These are phyloP conservation scores for Hypoxylon sp. DNA, from an alignment of 2,329 filamentous ascomycete species.

Conservation along the genomic window DNA sequence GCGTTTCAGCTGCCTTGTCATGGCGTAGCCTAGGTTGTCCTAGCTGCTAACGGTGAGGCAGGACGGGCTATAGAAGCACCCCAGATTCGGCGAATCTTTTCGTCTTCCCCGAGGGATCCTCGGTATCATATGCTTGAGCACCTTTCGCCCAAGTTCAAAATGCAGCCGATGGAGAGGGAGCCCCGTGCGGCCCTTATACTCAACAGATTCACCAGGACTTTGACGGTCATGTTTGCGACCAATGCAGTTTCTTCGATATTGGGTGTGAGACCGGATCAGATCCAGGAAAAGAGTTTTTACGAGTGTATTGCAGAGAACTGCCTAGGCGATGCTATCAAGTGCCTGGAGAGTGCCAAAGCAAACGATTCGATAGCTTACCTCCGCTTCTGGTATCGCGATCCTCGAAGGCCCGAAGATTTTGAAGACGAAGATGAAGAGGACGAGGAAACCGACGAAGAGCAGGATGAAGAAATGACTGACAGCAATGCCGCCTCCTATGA, in stretches of 20 bases:
- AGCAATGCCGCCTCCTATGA: conserved; percentile 57
- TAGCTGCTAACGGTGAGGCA: conserved; percentile 52
- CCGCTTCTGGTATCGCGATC: conserved; percentile 85
- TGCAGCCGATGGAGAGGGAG: conserved; percentile 74
- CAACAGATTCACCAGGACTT: conserved; percentile 84
- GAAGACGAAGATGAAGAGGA: conserved; percentile 56
- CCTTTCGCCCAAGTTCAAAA: conserved; percentile 82
- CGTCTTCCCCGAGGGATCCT: conserved; percentile 83
- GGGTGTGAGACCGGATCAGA: conserved; percentile 74
- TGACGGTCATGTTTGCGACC: conserved; percentile 89
- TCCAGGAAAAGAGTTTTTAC: conserved; percentile 85
- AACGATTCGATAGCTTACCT: conserved; percentile 93
- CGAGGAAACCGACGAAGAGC: conserved; percentile 58
- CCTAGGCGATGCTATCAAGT: conserved; percentile 79
- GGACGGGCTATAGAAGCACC: conserved; percentile 82
- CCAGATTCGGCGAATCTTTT: conserved; percentile 81
- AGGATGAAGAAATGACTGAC: conserved; percentile 48
- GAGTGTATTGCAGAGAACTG: conserved; percentile 86
- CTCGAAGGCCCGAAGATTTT: conserved; percentile 68
- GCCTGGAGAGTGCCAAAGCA: conserved; percentile 85
- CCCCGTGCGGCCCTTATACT: conserved; percentile 86
- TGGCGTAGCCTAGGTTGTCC: conserved; percentile 12
- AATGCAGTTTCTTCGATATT: conserved; percentile 80
- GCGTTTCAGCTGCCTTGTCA: conserved; percentile 55
- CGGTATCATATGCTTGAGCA: conserved; percentile 92